Base-by-base conservation (phyloP, 2,329 filamentous ascomycete genomes). In the Clonostachys solani region DNA sequence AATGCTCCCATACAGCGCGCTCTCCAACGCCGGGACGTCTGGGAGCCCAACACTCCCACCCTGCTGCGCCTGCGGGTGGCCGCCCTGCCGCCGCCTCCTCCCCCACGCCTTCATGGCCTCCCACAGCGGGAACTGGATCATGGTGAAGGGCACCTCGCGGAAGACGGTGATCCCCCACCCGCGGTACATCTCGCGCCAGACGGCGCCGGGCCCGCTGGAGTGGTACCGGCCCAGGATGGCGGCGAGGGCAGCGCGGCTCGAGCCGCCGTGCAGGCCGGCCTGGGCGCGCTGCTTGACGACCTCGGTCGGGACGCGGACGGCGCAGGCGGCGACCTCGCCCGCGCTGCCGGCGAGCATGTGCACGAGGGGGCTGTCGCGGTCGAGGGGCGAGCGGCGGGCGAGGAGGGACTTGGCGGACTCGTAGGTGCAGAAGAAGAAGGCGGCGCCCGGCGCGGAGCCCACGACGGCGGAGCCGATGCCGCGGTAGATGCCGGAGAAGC, bases 41-140 rank as follows among this genome's bases (percentile, higher is more conserved):
- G 50, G 55, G 3, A 60, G 56, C 17, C 43, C 35, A 18, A 18
- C 6, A 15, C 33, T n/a, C 3, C 35, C 17, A n/a, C 33, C 33
- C 16, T 37, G 29, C 17, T 42, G 15, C 13, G 13, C 6, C 5
- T 10, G 17, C n/a, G n/a, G n/a, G n/a, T n/a, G n/a, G n/a, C 36
- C 16, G 16, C 33, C 23, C 38, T 37, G 9, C 34, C 17, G 9
- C 34, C 60, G 60, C 42, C 71, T 62, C 40, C 77, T 67, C 6
- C 83, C 75, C 78, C 81, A 89, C 40, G 75, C 74, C 77, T 96
- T 97, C 77, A 97, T 80, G 5, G 79, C 83, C 69, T 99, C 94
- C 94, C 94, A 99, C 52, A 99, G 78, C 42, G 94, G 94, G 64
- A 99, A 99, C 68, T 99, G 94, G 52, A 99, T 87, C 10, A 96